Conservation (phyloP, 2,329 filamentous ascomycete genomes). For the Hymenotorrendiella dingleyae region DNA sequence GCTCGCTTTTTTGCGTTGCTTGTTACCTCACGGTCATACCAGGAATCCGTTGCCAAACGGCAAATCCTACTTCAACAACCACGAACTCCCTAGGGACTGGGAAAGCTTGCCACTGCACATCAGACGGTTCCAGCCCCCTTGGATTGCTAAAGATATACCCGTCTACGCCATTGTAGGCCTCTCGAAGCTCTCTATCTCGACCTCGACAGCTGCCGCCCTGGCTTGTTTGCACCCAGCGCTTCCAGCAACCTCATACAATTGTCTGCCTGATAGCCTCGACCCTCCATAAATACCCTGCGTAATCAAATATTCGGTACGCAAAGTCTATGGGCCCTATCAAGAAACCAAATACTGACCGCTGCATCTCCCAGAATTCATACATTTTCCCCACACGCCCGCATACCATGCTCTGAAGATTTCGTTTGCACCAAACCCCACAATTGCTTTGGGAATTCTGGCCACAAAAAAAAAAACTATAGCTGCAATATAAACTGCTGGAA, state of each 20-base stretch:
- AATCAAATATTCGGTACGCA: constrained; percentile 11
- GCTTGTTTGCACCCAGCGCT: constrained; percentile 4
- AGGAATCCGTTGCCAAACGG: constrained; percentile 7
- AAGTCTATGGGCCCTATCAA: neutral
- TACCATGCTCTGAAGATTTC: constrained; percentile 18
- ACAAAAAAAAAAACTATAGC: no score
- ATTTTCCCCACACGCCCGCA: constrained; percentile 4
- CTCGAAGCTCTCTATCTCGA: neutral
- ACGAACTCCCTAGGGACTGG: no score
- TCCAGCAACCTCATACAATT: constrained; percentile 3
- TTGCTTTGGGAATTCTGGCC: constrained; percentile 6
- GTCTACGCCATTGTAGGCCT: neutral
- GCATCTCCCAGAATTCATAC: constrained; percentile 1
- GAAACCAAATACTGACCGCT: constrained; percentile 3
- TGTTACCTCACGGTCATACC: constrained; percentile 19
- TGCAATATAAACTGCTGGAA: no score
- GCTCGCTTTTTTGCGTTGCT: constrained; percentile 18
- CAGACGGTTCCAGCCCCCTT: no score
- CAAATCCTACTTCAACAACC: no score
- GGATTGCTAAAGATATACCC: no score
- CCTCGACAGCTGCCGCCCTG: neutral
- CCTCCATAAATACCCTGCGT: constrained; percentile 6
- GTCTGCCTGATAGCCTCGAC: neutral
- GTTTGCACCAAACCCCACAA: constrained; percentile 10
- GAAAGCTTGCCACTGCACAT: no score